Percentiles rank a stretch among this genome's conserved stretches.
phyloP scores from a whole-genome alignment of 352 stramenopile species.

The Globisporangium lucens region DNA sequence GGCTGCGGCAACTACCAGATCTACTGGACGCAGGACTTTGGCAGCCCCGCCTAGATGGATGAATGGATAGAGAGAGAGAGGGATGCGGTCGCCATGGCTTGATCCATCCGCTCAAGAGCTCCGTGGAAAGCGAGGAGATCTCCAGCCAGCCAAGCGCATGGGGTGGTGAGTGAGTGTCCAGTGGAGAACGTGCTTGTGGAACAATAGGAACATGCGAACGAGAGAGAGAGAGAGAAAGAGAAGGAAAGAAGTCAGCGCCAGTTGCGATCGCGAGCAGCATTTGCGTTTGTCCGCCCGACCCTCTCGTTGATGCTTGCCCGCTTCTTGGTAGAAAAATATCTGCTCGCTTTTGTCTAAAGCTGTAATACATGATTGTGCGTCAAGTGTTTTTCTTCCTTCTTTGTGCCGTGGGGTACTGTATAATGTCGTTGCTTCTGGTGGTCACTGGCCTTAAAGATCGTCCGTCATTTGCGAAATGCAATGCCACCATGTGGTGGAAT shows the following conservation, averaged over 20 bases:
- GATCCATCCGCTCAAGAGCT: not conserved
- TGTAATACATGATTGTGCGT: not conserved
- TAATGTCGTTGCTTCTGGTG: not conserved
- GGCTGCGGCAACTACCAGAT: constrained; percentile 11
- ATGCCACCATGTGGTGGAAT: too few species aligned
- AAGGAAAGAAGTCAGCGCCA: not conserved
- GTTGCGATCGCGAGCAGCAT: not conserved
- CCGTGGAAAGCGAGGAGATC: not conserved
- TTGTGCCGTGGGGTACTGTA: not conserved
- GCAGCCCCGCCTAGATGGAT: not conserved
- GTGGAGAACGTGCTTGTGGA: not conserved
- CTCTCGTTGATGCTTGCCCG: not conserved
- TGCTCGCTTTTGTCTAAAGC: not conserved
- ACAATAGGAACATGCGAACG: not conserved
- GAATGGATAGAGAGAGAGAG: not conserved
- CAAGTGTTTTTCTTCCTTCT: not conserved
- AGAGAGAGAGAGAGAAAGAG: not conserved
- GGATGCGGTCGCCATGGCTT: not conserved
- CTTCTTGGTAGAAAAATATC: not conserved
- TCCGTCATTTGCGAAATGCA: too few species aligned
- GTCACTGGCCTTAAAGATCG: too few species aligned
- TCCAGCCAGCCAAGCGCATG: not conserved
- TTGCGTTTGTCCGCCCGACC: not conserved
- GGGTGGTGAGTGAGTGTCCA: not conserved
- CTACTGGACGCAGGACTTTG: constrained; percentile 23